Evolutionary conservation across 768 basidiomycete genomes (phyloP).

Genomic region (Mycena vulgaris): DNA sequence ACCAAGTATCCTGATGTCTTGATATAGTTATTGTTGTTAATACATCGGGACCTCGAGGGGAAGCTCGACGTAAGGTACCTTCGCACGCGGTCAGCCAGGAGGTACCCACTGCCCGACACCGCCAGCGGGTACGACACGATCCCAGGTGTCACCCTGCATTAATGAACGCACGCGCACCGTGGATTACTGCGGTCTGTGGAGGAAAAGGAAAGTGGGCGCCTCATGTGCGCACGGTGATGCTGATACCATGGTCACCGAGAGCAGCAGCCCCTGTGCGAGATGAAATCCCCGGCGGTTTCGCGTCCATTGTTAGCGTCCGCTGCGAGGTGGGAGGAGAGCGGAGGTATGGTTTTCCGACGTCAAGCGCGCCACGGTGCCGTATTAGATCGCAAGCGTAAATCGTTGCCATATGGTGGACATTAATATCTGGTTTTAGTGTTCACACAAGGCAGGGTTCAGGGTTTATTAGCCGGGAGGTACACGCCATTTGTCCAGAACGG

Average conservation of each 20-base stretch:
- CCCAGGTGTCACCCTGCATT: background rate
- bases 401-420: too few relatives aligned
- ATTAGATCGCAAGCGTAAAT: too few relatives aligned
- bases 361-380: background rate
- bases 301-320: background rate
- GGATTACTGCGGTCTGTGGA: background rate
- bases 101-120: too few relatives aligned
- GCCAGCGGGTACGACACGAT: too few relatives aligned
- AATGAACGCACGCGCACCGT: constrained; percentile 30
- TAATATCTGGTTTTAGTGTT: too few relatives aligned
- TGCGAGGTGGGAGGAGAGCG: background rate
- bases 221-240: background rate
- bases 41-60: background rate
- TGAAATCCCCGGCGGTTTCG: background rate
- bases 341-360: background rate
- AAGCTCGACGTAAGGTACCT: too few relatives aligned
- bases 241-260: background rate
- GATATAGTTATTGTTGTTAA: constrained; percentile 19
- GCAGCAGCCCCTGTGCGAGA: background rate
- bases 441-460: too few relatives aligned
- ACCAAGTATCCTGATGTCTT: constrained; percentile 6
- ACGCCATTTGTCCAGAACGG: too few relatives aligned
- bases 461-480: too few relatives aligned
- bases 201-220: background rate
- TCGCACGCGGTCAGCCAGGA: too few relatives aligned